These are phyloP conservation scores for Haplographium delicatum DNA, from an alignment of 495 filamentous ascomycete genomes.

Conservation along the genomic window DNA sequence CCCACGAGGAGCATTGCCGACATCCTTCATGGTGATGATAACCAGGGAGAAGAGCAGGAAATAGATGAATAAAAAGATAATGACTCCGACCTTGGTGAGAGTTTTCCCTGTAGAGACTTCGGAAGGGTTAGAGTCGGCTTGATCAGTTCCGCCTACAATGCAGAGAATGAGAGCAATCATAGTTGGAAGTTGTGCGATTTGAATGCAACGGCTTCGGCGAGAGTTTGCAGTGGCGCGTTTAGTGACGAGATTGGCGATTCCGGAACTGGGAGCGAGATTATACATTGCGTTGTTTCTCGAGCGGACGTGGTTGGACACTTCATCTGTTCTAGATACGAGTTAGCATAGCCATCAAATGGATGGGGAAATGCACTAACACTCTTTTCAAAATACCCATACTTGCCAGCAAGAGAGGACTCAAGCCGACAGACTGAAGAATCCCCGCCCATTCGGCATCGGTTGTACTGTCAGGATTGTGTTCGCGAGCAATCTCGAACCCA, in stretches of 20 bases:
- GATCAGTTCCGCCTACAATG: conserved; percentile 25
- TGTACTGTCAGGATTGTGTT: conserved; percentile 9
- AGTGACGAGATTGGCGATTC: conserved; percentile 7
- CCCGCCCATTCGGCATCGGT: conserved; percentile 21
- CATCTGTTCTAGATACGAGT: conserved; percentile 12
- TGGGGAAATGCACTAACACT: conserved; percentile 10
- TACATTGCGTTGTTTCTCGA: neutral
- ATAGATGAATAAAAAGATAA: conserved; percentile 22
- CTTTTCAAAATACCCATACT: conserved; percentile 23
- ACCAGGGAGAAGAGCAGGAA: conserved; percentile 9
- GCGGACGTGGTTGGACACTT: conserved; percentile 14
- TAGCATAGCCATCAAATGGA: neutral
- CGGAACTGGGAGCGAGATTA: neutral
- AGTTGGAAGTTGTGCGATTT: conserved; percentile 16
- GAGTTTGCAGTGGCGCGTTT: conserved; percentile 17
- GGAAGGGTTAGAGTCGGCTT: conserved; percentile 4
- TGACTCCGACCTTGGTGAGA: conserved; percentile 17
- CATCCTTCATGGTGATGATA: conserved; percentile 22
- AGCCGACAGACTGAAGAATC: conserved; percentile 19
- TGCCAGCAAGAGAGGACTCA: conserved; percentile 22
- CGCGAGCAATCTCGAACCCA: conserved; percentile 15
- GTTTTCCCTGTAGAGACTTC: conserved; percentile 16
- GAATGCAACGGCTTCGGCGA: conserved; percentile 22
- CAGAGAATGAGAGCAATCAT: conserved; percentile 24
- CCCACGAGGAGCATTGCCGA: conserved; percentile 13